Base-by-base conservation (phyloP, 2,329 filamentous ascomycete genomes). In the Tolypocladium nubicola region DNA sequence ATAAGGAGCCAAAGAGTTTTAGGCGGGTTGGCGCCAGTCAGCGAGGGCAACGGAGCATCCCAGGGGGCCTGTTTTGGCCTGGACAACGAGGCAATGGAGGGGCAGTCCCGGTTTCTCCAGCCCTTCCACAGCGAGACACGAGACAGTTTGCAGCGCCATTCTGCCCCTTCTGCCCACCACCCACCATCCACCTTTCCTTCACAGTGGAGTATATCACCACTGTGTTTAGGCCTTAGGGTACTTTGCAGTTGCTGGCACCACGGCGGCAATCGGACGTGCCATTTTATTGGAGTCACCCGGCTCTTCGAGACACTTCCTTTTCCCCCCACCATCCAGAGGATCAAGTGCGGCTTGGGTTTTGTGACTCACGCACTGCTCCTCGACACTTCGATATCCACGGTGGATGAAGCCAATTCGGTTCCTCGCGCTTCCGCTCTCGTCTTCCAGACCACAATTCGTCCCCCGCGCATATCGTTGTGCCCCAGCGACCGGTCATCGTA, bases 361-460 rank as follows among this genome's bases (percentile, higher is more conserved):
- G 61, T 64, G 64, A 67, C 64, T 67, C 64, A 65, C 64, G 64
- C 63, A 58, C 61, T 58, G 56, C 59, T 56, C 59, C 61, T 60
- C 61, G 39, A 55, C 35, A 47, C 26, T 53, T 52, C 57, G n/a
- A 61, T 41, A 60, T 39, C 52, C n/a, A 50, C 56, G 56, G 64
- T 67, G 61, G 56, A 68, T 68, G 66, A 68, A 63, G 62, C 58
- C 64, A 64, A 63, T 65, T 57, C 63, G 59, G 50, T 30, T 59
- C 52, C 57, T 59, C 57, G 23, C 60, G 19, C 54, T 57, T 23
- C 58, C 56, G 40, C 53, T 53, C 43, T 57, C 55, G 43, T 43
- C 58, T 8, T 55, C 30, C 39, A 61, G 57, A 58, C 53, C 52
- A 45, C 55, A 35, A 40, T 38, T 52, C 37, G 50, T 40, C 57